These are phyloP conservation scores for Hanseniaspora lindneri DNA, from an alignment of 805 yeast genomes.

Conservation along the genomic window DNA sequence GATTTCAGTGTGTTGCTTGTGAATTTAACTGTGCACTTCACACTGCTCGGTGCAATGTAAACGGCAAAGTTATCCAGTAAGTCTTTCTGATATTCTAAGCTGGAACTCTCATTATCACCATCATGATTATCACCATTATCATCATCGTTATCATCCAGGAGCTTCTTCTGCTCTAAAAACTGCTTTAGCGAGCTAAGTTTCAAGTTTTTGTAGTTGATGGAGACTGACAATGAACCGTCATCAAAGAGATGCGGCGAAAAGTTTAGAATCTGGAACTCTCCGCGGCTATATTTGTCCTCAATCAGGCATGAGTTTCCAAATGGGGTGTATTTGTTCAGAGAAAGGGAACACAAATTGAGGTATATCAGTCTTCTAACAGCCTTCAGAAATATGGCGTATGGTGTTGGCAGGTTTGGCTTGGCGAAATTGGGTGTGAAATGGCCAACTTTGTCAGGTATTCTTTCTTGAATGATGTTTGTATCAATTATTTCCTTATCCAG, in stretches of 20 bases:
- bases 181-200: constrained; percentile 29
- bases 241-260: constrained; percentile 39
- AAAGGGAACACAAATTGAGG: constrained; percentile 26
- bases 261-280: constrained; percentile 27
- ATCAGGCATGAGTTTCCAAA: constrained; percentile 39
- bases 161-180: constrained; percentile 2
- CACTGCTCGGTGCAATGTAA: constrained; percentile 47
- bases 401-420: constrained; percentile 31
- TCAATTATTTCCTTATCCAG: constrained; percentile 15
- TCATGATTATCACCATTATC: constrained; percentile 20
- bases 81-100: too few relatives aligned
- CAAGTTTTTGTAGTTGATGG: constrained; percentile 28
- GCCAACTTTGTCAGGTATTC: constrained; percentile 25
- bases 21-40: constrained; percentile 36
- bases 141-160: constrained; percentile 16
- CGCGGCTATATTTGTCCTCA: constrained; percentile 19
- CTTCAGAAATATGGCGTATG: constrained; percentile 38
- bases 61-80: constrained; percentile 25
- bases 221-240: constrained; percentile 34
- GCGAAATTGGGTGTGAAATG: constrained; percentile 29
- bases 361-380: constrained; percentile 37
- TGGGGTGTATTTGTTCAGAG: constrained; percentile 33
- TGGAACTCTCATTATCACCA: too few relatives aligned
- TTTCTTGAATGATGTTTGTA: constrained; percentile 8
- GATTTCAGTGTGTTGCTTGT: constrained; percentile 25